phyloP scores from a whole-genome alignment of 2,329 filamentous ascomycete species.

The Didymella pinodella region DNA sequence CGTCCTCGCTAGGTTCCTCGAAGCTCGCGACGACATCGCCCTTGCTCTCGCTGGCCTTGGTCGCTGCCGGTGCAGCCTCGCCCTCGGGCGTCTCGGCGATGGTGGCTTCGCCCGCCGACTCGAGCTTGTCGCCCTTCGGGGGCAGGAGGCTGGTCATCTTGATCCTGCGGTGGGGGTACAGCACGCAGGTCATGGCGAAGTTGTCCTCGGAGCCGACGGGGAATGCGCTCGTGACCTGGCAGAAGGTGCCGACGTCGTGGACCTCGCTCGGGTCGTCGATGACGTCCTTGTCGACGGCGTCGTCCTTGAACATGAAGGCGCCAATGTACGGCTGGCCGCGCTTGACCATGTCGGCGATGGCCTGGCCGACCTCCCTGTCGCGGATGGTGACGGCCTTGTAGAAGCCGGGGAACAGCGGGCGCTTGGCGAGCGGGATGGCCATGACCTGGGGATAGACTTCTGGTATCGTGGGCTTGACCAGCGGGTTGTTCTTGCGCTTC shows the following conservation, averaged over 20 bases:
- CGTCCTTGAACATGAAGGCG: constrained; percentile 96
- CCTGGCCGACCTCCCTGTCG: constrained; percentile 87
- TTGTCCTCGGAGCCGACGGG: constrained; percentile 82
- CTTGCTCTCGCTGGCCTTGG: constrained; percentile 56
- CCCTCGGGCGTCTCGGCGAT: constrained; percentile 52
- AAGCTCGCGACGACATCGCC: constrained; percentile 98
- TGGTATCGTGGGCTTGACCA: constrained; percentile 88
- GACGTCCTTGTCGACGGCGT: constrained; percentile 89
- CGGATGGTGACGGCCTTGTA: constrained; percentile 99
- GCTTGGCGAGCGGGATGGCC: constrained; percentile 92
- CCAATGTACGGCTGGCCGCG: constrained; percentile 96
- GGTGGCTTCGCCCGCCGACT: constrained; percentile 37
- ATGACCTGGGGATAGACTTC: constrained; percentile 98
- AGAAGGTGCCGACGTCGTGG: constrained; percentile 95
- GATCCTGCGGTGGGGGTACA: constrained; percentile 95
- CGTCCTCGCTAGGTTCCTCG: constrained; percentile 77
- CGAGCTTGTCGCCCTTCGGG: constrained; percentile 58
- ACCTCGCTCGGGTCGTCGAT: constrained; percentile 92
- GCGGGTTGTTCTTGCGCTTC: constrained; percentile 75
- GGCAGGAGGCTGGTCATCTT: constrained; percentile 84
- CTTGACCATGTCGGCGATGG: constrained; percentile 96
- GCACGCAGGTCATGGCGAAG: constrained; percentile 84
- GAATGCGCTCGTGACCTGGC: constrained; percentile 96
- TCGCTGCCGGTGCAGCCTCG: constrained; percentile 59
- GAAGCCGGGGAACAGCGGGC: constrained; percentile 94